Base-by-base conservation (phyloP, 495 filamentous ascomycete genomes). In the Rhypophila decipiens region DNA sequence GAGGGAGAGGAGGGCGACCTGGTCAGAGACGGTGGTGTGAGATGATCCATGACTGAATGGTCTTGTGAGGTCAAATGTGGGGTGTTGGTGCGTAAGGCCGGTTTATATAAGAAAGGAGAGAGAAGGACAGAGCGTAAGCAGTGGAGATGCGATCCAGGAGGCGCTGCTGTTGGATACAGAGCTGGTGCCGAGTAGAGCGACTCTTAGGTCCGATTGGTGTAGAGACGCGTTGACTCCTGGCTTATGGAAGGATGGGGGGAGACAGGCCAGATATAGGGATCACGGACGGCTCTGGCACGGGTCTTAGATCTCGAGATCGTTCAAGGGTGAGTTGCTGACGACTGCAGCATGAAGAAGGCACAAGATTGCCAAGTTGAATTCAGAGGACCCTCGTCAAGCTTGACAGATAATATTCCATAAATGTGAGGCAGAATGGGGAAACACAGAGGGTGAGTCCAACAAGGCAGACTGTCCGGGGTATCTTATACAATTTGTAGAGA, bases 21-120 rank as follows among this genome's bases (percentile, higher is more conserved):
- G 42, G 68, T 71, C 46, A 75, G 63, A 49, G 69, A 61, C 34
- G 71, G 71, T 51, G 71, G 71, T 60, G 71, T 69, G 49, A 67
- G 63, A 57, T 39, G 37, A 18, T 73, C 70, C 71, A 75, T 75
- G 54, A 43, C 59, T 47, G 49, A 49, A 34, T 52, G 49, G 31
- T 50, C 31, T 24, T 22, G 29, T 24, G 42, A 17, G 24, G 42
- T 49, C 21, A 24, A 31, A 46, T 41, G 36, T 46, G 47, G 49
- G 19, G 40, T 19, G 48, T 49, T 54, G 53, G 54, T 53, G 56
- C 55, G 50, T 49, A 49, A 41, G 55, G 44, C 21, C 27, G 34
- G 39, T 44, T 57, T 57, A 58, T 57, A 60, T 54, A 59, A 39
- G 42, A 42, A 43, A 13, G 24, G 19, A 43, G n/a, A n/a, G n/a